Conservation (phyloP, 1,284 basidiomycete species). For the Melampsora americana region DNA sequence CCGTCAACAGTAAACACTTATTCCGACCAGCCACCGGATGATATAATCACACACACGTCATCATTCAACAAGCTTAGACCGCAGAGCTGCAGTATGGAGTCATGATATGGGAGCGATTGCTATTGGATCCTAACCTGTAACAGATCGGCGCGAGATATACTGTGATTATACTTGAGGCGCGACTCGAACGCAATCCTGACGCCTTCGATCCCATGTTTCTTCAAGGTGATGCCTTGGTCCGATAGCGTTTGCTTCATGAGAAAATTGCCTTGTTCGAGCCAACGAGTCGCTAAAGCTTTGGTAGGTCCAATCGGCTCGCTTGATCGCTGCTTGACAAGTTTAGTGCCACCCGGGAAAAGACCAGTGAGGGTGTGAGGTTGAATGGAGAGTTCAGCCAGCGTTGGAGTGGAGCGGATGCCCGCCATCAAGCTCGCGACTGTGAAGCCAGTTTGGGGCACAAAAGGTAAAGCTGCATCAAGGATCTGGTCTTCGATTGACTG, state of each 20-base stretch:
- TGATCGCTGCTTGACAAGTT: neutral
- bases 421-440: constrained; percentile 13
- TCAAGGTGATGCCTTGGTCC: constrained; percentile 1
- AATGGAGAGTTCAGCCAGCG: neutral
- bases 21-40: neutral
- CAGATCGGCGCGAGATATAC: constrained; percentile 9
- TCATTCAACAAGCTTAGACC: too few relatives aligned
- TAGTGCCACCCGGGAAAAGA: constrained; percentile 16
- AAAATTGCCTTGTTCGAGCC: constrained; percentile 20
- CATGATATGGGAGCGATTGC: neutral
- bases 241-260: constrained; percentile 1
- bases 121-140: constrained; percentile 3
- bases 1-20: constrained; percentile 6
- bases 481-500: constrained; percentile 1
- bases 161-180: constrained; percentile 22
- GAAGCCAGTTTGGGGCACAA: constrained; percentile 19
- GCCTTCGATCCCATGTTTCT: constrained; percentile 8
- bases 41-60: too few relatives aligned
- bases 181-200: constrained; percentile 22
- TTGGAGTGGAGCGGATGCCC: neutral
- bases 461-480: constrained; percentile 15
- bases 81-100: too few relatives aligned
- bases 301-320: constrained; percentile 19
- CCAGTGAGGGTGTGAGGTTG: constrained; percentile 11
- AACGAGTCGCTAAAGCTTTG: constrained; percentile 23